Conservation (phyloP, 1,284 basidiomycete genomes). For the Cryptococcus sp. region DNA sequence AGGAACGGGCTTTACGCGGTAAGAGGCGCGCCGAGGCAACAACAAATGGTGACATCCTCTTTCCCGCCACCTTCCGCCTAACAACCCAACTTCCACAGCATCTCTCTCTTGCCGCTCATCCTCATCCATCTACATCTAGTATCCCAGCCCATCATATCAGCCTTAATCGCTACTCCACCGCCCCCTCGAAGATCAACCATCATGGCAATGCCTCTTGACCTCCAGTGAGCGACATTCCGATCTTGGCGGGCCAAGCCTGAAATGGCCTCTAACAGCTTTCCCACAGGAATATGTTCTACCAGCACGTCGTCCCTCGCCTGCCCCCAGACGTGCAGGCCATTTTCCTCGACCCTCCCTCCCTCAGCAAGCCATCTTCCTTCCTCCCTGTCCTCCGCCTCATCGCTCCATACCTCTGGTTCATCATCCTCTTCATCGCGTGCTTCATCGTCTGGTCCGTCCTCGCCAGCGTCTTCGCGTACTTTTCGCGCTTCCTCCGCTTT, state of each 20-base stretch:
- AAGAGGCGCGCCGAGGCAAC: too few species aligned
- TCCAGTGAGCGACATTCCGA: constrained; percentile 5
- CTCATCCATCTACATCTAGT: too few species aligned
- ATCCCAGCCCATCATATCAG: neutral
- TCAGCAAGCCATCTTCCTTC: constrained; percentile 35
- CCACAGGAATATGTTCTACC: constrained; percentile 15
- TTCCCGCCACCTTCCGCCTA: too few species aligned
- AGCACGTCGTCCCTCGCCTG: constrained; percentile 28
- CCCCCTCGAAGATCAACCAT: neutral
- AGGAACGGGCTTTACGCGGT: too few species aligned
- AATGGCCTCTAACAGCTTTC: neutral
- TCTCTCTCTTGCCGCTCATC: too few species aligned
- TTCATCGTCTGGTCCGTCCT: constrained; percentile 42
- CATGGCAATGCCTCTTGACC: neutral
- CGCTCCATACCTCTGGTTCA: constrained; percentile 36
- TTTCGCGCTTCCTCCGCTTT: constrained; percentile 42
- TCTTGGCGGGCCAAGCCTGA: neutral
- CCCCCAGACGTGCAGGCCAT: constrained; percentile 34
- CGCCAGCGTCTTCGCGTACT: constrained; percentile 33
- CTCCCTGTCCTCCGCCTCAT: constrained; percentile 31
- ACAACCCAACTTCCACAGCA: too few species aligned
- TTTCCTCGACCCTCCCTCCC: constrained; percentile 31
- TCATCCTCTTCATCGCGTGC: constrained; percentile 36
- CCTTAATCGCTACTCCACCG: neutral
- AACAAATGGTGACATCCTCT: too few species aligned